Percentiles rank a stretch among this genome's conserved stretches.
Evolutionary conservation across 2,329 filamentous ascomycete species (phyloP).

Genomic region (Dothideomycetes sp.): DNA sequence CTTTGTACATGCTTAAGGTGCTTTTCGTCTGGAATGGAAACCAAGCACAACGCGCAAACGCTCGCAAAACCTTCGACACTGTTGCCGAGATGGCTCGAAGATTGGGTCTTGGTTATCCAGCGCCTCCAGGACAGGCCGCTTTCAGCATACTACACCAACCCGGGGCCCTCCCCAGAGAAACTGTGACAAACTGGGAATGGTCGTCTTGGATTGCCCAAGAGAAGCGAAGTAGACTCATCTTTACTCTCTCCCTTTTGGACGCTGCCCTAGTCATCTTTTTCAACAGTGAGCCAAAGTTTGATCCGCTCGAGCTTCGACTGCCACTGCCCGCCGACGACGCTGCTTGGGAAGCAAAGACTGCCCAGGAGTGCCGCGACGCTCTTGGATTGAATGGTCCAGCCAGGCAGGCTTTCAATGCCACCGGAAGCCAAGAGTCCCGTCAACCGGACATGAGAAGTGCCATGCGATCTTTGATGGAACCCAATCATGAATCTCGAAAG

Average conservation of each 20-base stretch:
- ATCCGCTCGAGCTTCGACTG: constrained; percentile 54
- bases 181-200: constrained; percentile 54
- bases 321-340: constrained; percentile 66
- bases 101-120: constrained; percentile 48
- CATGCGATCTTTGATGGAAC: constrained; percentile 52
- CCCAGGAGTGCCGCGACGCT: constrained; percentile 53
- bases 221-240: constrained; percentile 55
- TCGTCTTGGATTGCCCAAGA: constrained; percentile 61
- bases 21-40: constrained; percentile 64
- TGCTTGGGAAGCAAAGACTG: constrained; percentile 58
- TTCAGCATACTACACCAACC: constrained; percentile 52
- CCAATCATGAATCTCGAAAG: constrained; percentile 50
- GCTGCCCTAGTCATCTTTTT: constrained; percentile 61
- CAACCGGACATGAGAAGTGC: constrained; percentile 57
- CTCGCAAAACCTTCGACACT: constrained; percentile 49
- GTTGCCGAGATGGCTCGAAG: constrained; percentile 50
- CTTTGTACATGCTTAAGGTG: constrained; percentile 52
- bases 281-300: constrained; percentile 55
- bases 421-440: constrained; percentile 53
- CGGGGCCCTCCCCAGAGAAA: constrained; percentile 37
- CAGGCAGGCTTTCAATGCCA: constrained; percentile 49
- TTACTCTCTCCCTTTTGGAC: constrained; percentile 56
- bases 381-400: constrained; percentile 53
- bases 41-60: constrained; percentile 53
- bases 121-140: constrained; percentile 37